A percentile compares a stretch with the other conserved stretches of the same genome.
These are phyloP conservation scores for Acanthamoeba pearcei DNA, from an alignment of 208 protist species.

Conservation along the genomic window DNA sequence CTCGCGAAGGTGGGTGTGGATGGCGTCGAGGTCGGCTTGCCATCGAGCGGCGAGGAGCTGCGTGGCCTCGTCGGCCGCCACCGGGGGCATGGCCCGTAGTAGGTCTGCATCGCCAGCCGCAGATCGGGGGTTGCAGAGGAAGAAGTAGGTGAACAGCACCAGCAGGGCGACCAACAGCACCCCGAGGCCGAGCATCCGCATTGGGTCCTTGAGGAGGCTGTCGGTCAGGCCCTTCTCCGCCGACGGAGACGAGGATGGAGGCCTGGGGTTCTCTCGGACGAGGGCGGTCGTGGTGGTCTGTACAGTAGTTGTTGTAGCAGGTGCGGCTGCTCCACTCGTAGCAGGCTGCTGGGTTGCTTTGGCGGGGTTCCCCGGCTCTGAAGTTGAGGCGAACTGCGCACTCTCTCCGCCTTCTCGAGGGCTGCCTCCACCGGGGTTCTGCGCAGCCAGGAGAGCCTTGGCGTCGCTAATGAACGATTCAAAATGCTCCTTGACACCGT, in stretches of 20 bases:
- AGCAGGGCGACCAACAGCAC: not conserved
- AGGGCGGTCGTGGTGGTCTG: not conserved
- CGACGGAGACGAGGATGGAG: not conserved
- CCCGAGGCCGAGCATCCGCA: not conserved
- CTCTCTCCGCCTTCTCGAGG: not conserved
- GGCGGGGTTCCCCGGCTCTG: not conserved
- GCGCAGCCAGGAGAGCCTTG: not conserved
- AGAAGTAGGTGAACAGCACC: constrained; percentile 37
- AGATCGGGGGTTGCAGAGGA: not conserved
- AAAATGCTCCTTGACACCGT: constrained; percentile 70
- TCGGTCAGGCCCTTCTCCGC: not conserved
- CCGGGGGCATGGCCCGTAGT: not conserved
- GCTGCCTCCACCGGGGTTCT: not conserved
- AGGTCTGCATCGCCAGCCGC: not conserved
- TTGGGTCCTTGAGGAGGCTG: constrained; percentile 17
- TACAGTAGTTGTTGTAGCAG: not conserved
- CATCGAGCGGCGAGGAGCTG: not conserved
- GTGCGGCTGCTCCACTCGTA: not conserved
- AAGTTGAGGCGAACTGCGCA: not conserved
- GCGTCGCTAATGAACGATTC: constrained; percentile 62
- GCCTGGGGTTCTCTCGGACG: not conserved
- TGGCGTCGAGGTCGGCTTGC: constrained; percentile 29
- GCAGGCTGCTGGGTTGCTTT: not conserved
- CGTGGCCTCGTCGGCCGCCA: constrained; percentile 31
- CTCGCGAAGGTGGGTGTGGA: constrained; percentile 50